phyloP scores from a whole-genome alignment of 768 basidiomycete genomes.

The Boletus rubropictus region DNA sequence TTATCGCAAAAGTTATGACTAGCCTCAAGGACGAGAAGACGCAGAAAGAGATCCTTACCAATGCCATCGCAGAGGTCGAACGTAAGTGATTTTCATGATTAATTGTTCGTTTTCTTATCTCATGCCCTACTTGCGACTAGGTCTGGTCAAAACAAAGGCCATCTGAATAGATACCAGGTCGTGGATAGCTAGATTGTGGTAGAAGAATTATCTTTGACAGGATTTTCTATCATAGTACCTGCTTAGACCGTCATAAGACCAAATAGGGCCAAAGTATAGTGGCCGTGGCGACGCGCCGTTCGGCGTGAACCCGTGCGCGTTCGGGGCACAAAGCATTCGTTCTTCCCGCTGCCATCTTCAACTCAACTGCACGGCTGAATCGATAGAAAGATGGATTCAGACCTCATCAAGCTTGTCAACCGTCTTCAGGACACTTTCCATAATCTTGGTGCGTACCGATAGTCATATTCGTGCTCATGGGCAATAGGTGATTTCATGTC shows the following conservation, averaged over 20 bases:
- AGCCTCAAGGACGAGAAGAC: constrained; percentile 81
- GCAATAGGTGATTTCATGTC: constrained; percentile 9
- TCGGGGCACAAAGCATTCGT: constrained; percentile 2
- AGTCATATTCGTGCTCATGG: constrained; percentile 1
- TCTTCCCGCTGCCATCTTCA: constrained; percentile 6
- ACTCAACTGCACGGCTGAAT: neutral
- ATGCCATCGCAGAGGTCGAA: constrained; percentile 86
- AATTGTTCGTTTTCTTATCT: neutral
- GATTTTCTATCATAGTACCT: constrained; percentile 6
- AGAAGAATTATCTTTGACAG: constrained; percentile 11
- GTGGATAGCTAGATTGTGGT: constrained; percentile 26
- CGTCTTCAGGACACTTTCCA: constrained; percentile 90
- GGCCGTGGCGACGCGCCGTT: constrained; percentile 29
- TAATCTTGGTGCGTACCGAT: constrained; percentile 63
- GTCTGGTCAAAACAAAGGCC: constrained; percentile 86
- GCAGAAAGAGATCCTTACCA: constrained; percentile 74
- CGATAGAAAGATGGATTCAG: constrained; percentile 71
- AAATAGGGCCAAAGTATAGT: constrained; percentile 26
- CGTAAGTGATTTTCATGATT: constrained; percentile 51
- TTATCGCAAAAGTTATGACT: constrained; percentile 85
- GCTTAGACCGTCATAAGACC: constrained; percentile 1
- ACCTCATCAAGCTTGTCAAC: constrained; percentile 92
- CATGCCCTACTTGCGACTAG: constrained; percentile 35
- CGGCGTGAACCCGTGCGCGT: constrained; percentile 15
- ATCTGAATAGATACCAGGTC: constrained; percentile 48